These are phyloP conservation scores for Fusarium protoensiforme DNA, from an alignment of 2,329 filamentous ascomycete genomes.

Conservation along the genomic window DNA sequence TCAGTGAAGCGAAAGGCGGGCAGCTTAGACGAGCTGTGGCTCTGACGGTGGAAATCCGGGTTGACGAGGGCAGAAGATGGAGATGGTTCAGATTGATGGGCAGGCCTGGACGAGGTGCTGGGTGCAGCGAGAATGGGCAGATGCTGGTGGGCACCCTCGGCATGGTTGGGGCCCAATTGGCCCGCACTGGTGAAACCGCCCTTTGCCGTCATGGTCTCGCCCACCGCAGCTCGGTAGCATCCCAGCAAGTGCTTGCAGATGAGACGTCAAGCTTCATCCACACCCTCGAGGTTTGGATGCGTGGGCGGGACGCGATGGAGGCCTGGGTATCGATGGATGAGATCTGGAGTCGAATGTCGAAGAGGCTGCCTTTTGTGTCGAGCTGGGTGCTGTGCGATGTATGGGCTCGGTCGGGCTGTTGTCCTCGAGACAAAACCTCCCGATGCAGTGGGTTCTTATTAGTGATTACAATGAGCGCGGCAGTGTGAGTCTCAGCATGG, in stretches of 20 bases:
- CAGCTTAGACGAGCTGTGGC: slow-evolving; percentile 65
- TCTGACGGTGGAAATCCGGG: slow-evolving; percentile 62
- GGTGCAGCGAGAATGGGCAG: slow-evolving; percentile 21
- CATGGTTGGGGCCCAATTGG: slow-evolving; percentile 32
- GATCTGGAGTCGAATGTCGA: not conserved
- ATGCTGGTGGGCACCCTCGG: slow-evolving; percentile 33
- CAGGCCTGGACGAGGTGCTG: slow-evolving; percentile 20
- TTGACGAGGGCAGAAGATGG: slow-evolving; percentile 24
- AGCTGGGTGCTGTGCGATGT: not conserved
- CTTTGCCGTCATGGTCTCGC: slow-evolving; percentile 44
- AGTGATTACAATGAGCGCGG: slow-evolving; percentile 30
- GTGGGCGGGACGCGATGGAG: not conserved
- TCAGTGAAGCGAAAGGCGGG: slow-evolving; percentile 66
- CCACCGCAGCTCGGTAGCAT: slow-evolving; percentile 37
- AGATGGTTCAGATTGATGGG: slow-evolving; percentile 28
- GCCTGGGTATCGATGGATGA: not conserved
- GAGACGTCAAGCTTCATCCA: slow-evolving; percentile 26
- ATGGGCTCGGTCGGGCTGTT: not conserved
- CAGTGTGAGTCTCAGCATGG: slow-evolving; percentile 26
- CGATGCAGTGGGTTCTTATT: slow-evolving; percentile 5
- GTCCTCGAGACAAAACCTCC: not conserved
- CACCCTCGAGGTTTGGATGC: slow-evolving; percentile 1
- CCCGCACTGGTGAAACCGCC: slow-evolving; percentile 44
- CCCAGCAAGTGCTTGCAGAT: slow-evolving; percentile 41
- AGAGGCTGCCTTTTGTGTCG: not conserved